Conservation (phyloP, 2,329 filamentous ascomycete genomes). For the Ascochyta viciae-villosae region DNA sequence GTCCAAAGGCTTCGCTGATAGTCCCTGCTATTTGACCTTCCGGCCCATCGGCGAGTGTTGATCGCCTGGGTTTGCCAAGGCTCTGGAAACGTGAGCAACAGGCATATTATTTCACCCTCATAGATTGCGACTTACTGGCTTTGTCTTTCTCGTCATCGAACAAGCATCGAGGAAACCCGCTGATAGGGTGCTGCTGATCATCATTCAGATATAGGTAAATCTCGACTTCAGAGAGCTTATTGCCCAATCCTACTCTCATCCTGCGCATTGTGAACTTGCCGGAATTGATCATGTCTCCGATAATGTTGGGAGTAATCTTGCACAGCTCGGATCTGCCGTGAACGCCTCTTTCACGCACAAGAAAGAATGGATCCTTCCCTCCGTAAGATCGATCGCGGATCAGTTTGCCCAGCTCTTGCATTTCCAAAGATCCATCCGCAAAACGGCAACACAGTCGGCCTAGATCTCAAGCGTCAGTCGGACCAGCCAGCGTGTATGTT, state of each 20-base stretch:
- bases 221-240: neutral
- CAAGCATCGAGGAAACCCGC: neutral
- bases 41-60: neutral
- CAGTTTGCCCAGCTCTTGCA: neutral
- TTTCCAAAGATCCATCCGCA: neutral
- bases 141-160: neutral
- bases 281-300: neutral
- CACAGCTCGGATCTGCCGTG: neutral
- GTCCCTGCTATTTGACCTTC: neutral
- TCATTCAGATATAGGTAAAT: neutral
- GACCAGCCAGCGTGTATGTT: neutral
- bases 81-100: neutral
- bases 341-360: neutral
- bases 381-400: neutral
- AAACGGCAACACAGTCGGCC: neutral
- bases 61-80: neutral
- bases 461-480: neutral
- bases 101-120: neutral
- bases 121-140: neutral
- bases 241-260: neutral
- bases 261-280: neutral
- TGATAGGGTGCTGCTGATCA: neutral
- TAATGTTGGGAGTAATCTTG: neutral
- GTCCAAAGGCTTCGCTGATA: neutral
- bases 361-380: neutral